phyloP scores from a whole-genome alignment of 805 yeast species.

The Saturnispora hagleri region DNA sequence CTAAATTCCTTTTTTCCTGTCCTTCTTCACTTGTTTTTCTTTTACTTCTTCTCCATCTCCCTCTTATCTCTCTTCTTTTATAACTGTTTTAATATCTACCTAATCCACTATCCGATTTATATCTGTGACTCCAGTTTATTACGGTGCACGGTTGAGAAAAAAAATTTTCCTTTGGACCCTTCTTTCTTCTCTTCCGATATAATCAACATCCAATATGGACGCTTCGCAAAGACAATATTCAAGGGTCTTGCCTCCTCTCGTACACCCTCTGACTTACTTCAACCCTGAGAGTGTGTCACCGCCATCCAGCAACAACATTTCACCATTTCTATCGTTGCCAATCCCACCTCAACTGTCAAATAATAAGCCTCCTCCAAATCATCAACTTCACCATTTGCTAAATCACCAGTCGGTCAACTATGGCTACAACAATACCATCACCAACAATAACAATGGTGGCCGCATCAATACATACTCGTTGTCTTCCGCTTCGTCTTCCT shows the following conservation, averaged over 20 bases:
- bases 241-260: background rate
- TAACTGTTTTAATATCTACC: background rate
- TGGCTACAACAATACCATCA: background rate
- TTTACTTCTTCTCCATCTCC: background rate
- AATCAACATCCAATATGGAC: background rate
- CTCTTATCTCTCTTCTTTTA: background rate
- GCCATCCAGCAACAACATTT: background rate
- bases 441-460: background rate
- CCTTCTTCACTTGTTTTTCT: background rate
- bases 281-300: background rate
- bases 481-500: background rate
- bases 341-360: background rate
- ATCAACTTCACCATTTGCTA: background rate
- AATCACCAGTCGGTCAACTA: background rate
- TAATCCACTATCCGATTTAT: background rate
- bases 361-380: background rate
- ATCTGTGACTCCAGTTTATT: too few relatives aligned
- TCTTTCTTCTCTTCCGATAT: background rate
- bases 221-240: background rate
- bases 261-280: background rate
- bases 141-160: background rate
- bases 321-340: background rate
- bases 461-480: background rate
- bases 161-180: background rate
- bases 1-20: background rate